These are phyloP conservation scores for Microbotryum intermedium DNA, from an alignment of 1,284 basidiomycete genomes.

Conservation along the genomic window DNA sequence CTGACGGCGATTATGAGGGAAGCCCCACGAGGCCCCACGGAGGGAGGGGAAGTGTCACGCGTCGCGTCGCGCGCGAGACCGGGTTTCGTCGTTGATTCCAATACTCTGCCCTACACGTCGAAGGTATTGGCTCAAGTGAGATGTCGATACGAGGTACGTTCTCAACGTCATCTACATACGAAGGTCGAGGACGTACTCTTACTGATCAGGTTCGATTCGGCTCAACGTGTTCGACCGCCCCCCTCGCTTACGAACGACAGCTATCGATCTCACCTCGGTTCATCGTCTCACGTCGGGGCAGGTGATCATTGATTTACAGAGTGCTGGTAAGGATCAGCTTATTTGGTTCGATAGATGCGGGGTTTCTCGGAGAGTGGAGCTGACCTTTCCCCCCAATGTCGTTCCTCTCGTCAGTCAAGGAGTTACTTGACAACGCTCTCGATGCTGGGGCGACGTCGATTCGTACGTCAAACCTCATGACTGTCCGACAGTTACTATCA, in stretches of 20 bases:
- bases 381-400: neutral
- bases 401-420: conserved; percentile 56
- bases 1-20: no score
- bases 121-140: neutral
- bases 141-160: neutral
- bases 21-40: no score
- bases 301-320: conserved; percentile 87
- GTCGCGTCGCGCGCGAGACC: neutral
- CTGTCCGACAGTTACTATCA: neutral
- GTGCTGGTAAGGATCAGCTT: conserved; percentile 29
- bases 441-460: conserved; percentile 84
- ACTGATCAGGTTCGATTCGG: no score
- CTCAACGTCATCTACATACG: neutral
- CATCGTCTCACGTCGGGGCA: conserved; percentile 88
- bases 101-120: neutral
- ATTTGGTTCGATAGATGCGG: no score
- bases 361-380: neutral
- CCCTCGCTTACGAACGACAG: no score
- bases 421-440: conserved; percentile 90
- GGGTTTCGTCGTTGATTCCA: no score
- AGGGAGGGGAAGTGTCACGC: no score
- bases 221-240: no score
- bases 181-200: neutral
- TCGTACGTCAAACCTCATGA: conserved; percentile 59
- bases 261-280: conserved; percentile 67